Percentiles rank a stretch among this genome's conserved stretches.
Evolutionary conservation across 371 early-diverging fungal genomes (phyloP).

Genomic region (Mortierella polycephala): DNA sequence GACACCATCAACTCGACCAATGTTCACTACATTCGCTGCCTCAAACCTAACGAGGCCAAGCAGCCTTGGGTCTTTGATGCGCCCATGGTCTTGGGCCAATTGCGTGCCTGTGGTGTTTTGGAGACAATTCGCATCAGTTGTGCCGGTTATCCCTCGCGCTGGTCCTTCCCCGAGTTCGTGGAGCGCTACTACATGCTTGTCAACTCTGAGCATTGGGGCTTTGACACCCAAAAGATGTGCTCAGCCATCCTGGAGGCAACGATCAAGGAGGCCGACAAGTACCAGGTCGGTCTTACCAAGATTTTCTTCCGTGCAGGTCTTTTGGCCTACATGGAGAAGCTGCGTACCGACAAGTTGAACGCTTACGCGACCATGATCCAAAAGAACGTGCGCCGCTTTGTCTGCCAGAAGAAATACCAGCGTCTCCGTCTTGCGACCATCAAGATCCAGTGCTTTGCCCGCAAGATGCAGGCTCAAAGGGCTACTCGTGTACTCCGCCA

Average conservation of each 20-base stretch:
- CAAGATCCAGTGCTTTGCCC: slow-evolving; percentile 68
- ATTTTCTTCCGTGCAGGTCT: slow-evolving; percentile 99
- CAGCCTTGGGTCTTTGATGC: slow-evolving; percentile 91
- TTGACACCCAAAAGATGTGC: slow-evolving; percentile 68
- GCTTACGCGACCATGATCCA: slow-evolving; percentile 87
- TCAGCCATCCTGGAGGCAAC: slow-evolving; percentile 73
- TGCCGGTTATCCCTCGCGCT: slow-evolving; percentile 98
- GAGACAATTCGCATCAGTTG: slow-evolving; percentile 99
- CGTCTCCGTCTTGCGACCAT: slow-evolving; percentile 67
- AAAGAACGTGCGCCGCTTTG: slow-evolving; percentile 85
- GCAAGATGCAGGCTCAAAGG: slow-evolving; percentile 73
- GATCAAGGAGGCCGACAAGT: slow-evolving; percentile 85
- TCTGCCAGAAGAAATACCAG: slow-evolving; percentile 76
- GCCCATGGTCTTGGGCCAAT: slow-evolving; percentile 92
- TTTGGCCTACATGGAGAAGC: slow-evolving; percentile 92
- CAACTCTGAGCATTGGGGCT: slow-evolving; percentile 76
- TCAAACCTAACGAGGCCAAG: slow-evolving; percentile 97
- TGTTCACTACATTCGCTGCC: slow-evolving; percentile 98
- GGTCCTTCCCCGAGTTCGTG: slow-evolving; percentile 93
- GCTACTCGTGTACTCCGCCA: slow-evolving; percentile 67
- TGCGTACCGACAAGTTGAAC: slow-evolving; percentile 84
- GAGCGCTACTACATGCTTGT: slow-evolving; percentile 93
- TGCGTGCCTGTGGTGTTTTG: slow-evolving; percentile 99
- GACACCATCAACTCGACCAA: slow-evolving; percentile 93
- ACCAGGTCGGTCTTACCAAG: slow-evolving; percentile 97